A percentile compares a stretch with the other conserved stretches of the same genome.
Conservation (phyloP, 208 protist genomes). For the Wallacemonas rigidus region DNA sequence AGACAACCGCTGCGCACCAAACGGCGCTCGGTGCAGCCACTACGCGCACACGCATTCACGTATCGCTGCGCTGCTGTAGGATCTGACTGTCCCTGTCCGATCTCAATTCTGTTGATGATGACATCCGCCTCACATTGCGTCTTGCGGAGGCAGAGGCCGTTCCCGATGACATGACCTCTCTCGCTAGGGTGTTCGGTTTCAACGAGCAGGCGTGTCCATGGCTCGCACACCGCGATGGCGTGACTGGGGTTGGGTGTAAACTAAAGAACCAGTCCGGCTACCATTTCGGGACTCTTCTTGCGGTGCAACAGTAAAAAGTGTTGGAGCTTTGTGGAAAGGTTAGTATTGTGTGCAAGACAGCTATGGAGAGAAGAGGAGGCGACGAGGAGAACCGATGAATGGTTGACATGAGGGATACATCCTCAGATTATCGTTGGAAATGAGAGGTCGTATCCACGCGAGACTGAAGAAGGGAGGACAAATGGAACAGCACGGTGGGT, state of each 20-base stretch:
- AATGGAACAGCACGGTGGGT: too few species aligned
- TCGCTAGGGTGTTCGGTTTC: not conserved
- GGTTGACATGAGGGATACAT: too few species aligned
- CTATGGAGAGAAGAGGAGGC: too few species aligned
- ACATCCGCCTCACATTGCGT: not conserved
- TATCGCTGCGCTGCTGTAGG: not conserved
- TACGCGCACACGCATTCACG: not conserved
- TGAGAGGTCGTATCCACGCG: too few species aligned
- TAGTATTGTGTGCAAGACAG: too few species aligned
- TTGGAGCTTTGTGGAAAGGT: too few species aligned
- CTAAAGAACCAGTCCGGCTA: not conserved
- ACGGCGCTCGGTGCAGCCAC: not conserved
- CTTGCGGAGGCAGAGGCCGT: not conserved
- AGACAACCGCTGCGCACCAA: not conserved
- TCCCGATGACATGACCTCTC: not conserved
- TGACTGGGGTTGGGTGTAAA: not conserved
- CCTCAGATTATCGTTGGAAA: too few species aligned
- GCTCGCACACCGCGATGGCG: not conserved
- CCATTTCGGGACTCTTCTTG: not conserved
- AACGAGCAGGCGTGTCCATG: not conserved
- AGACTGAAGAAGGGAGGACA: too few species aligned
- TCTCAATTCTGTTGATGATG: not conserved
- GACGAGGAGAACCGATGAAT: too few species aligned
- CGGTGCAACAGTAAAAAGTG: too few species aligned
- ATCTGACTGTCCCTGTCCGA: not conserved